Conservation (phyloP, 2,329 filamentous ascomycete genomes). For the Epicoccum nigrum region DNA sequence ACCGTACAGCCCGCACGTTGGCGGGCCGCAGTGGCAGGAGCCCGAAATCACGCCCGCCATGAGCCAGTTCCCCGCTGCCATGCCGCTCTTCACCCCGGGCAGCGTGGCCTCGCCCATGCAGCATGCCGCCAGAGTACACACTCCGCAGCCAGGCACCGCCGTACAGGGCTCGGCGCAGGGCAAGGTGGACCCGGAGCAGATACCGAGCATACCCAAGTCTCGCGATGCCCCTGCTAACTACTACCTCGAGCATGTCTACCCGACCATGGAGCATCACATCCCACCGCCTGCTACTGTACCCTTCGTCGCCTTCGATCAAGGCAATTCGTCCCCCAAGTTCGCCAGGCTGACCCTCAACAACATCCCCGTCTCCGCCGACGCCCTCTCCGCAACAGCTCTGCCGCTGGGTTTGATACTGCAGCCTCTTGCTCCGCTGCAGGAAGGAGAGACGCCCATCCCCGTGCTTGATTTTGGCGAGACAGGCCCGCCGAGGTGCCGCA, state of each 20-base stretch:
- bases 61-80: conserved; percentile 68
- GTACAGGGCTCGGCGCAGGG: conserved; percentile 67
- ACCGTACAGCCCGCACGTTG: conserved; percentile 55
- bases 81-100: conserved; percentile 58
- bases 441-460: conserved; percentile 85
- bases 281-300: conserved; percentile 87
- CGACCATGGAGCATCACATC: conserved; percentile 92
- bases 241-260: conserved; percentile 87
- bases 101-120: conserved; percentile 45
- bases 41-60: conserved; percentile 53
- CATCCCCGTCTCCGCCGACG: conserved; percentile 83
- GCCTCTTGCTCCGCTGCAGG: conserved; percentile 80
- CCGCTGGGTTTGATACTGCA: conserved; percentile 89
- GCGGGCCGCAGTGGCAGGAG: conserved; percentile 49
- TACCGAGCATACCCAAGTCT: conserved; percentile 86
- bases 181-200: conserved; percentile 86
- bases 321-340: conserved; percentile 94
- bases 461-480: conserved; percentile 92
- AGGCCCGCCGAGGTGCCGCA: conserved; percentile 87
- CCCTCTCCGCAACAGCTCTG: conserved; percentile 77
- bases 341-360: conserved; percentile 91
- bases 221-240: conserved; percentile 82
- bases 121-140: conserved; percentile 41
- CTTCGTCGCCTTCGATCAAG: conserved; percentile 94
- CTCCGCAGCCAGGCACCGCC: conserved; percentile 38